phyloP scores from a whole-genome alignment of 441 rosid species.

The Omphalea diandra region DNA sequence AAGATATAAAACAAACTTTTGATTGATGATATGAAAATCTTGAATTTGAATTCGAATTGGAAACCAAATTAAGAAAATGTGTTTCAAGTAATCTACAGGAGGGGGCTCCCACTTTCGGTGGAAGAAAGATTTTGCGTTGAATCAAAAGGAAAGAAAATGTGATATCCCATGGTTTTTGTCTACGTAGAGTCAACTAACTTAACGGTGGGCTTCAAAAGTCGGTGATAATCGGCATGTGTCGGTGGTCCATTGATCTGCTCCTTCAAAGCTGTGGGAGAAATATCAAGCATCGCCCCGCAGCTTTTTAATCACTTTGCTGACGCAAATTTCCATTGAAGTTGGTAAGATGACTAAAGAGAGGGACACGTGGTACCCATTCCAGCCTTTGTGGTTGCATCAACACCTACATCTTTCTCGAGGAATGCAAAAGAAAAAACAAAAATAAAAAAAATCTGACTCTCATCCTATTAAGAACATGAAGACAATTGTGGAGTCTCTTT shows the following conservation, averaged over 20 bases:
- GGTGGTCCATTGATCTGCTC: slow-evolving; percentile 41
- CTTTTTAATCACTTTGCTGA: no score
- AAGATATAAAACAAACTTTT: no score
- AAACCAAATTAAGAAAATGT: no score
- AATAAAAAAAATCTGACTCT: no score
- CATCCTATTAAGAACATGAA: no score
- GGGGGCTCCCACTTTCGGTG: slow-evolving; percentile 49
- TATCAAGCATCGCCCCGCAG: no score
- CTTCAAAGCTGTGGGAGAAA: no score
- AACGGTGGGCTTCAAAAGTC: slow-evolving; percentile 41
- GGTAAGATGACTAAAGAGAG: slow-evolving; percentile 7
- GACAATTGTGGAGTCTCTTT: slow-evolving; percentile 17
- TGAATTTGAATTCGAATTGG: no score
- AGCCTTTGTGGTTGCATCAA: slow-evolving; percentile 4
- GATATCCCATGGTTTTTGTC: no score
- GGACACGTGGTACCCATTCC: slow-evolving; percentile 21
- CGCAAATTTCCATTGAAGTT: not conserved
- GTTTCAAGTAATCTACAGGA: not conserved
- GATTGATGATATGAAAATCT: no score
- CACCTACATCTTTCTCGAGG: not conserved
- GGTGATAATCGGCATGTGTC: slow-evolving; percentile 69
- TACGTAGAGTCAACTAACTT: slow-evolving; percentile 37
- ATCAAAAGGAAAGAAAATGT: not conserved
- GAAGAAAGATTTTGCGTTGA: slow-evolving; percentile 12
- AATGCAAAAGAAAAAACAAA: not conserved